Conservation (phyloP, 2,329 filamentous ascomycete genomes). For the Hypoxylon sp. region DNA sequence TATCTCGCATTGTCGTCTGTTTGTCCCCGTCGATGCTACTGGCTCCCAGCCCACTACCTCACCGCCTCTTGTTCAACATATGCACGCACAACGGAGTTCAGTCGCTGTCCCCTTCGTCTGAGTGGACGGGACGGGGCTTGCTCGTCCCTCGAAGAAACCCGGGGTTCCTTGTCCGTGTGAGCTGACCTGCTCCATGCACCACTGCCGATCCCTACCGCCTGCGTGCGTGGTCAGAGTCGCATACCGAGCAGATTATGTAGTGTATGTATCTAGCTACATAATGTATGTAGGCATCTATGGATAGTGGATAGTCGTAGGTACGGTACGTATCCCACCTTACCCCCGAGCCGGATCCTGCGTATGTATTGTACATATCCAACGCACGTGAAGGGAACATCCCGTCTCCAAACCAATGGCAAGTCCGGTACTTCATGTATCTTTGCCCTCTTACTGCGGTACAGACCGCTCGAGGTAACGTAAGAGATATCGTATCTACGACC, state of each 20-base stretch:
- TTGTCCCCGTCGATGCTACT: conserved; percentile 18
- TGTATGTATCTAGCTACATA: neutral
- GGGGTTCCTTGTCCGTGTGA: conserved; percentile 43
- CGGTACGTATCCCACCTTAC: conserved; percentile 27
- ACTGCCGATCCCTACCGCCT: conserved; percentile 47
- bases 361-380: conserved; percentile 31
- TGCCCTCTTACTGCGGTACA: conserved; percentile 10
- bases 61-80: conserved; percentile 42
- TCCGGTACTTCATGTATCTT: conserved; percentile 14
- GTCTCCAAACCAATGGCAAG: conserved; percentile 22
- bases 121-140: conserved; percentile 41
- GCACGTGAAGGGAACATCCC: conserved; percentile 39
- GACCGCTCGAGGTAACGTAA: conserved; percentile 26
- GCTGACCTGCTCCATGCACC: conserved; percentile 45
- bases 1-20: conserved; percentile 12
- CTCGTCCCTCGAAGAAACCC: conserved; percentile 38
- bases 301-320: conserved; percentile 6
- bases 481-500: conserved; percentile 21
- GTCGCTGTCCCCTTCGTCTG: conserved; percentile 17
- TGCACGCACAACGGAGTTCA: conserved; percentile 26
- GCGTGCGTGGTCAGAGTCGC: conserved; percentile 44
- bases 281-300: conserved; percentile 10
- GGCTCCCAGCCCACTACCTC: conserved; percentile 30
- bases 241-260: conserved; percentile 37
- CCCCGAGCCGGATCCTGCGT: conserved; percentile 26